Evolutionary conservation across 495 filamentous ascomycete genomes (phyloP).

Genomic region (Podospora didyma): DNA sequence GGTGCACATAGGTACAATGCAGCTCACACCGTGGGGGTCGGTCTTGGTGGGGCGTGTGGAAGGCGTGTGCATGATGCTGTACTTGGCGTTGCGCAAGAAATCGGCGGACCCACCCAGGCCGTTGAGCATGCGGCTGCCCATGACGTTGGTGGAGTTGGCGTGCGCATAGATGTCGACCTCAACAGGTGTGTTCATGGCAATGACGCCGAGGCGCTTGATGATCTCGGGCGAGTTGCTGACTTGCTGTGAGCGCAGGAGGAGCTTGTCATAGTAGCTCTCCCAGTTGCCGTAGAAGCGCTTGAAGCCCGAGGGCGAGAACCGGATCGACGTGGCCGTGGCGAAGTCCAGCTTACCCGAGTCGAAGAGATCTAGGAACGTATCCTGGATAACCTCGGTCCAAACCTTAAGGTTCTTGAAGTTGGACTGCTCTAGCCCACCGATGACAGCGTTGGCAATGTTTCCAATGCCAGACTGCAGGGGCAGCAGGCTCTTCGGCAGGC

Average conservation of each 20-base stretch:
- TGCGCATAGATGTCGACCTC: constrained; percentile 95
- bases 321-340: constrained; percentile 85
- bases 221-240: constrained; percentile 95
- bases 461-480: constrained; percentile 88
- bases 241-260: constrained; percentile 81
- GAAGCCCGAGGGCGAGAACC: constrained; percentile 89
- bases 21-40: constrained; percentile 77
- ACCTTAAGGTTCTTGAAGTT: constrained; percentile 86
- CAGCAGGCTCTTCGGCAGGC: constrained; percentile 72
- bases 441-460: constrained; percentile 91
- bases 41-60: constrained; percentile 74
- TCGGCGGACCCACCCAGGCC: constrained; percentile 86
- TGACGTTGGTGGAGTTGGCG: constrained; percentile 87
- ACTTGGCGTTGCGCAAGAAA: constrained; percentile 80
- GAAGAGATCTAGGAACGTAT: constrained; percentile 91
- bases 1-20: constrained; percentile 90
- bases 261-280: constrained; percentile 75
- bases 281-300: constrained; percentile 87
- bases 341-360: constrained; percentile 88
- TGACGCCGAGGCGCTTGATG: constrained; percentile 81
- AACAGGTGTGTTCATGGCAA: constrained; percentile 94
- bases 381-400: constrained; percentile 93
- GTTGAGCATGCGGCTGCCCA: constrained; percentile 89
- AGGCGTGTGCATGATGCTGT: constrained; percentile 93
- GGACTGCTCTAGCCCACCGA: constrained; percentile 77